phyloP scores from a whole-genome alignment of 306 rosid species.

The Pterocarpus macrocarpus region DNA sequence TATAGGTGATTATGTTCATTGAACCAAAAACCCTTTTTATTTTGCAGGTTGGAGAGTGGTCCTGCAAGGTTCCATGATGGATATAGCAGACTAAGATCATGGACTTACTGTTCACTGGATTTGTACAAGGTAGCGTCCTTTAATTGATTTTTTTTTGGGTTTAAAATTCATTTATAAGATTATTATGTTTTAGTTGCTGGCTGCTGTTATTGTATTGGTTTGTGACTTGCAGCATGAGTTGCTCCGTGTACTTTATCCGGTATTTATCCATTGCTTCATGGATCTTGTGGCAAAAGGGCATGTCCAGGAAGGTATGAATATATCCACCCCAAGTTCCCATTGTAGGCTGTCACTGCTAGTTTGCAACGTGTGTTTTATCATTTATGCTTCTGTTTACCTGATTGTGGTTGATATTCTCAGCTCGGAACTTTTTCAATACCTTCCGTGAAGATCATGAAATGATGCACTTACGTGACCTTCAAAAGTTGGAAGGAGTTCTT shows the following conservation, averaged over 20 bases:
- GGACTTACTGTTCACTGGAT: constrained; percentile 87
- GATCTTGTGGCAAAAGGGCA: constrained; percentile 98
- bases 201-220: neutral
- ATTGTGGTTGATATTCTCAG: constrained; percentile 57
- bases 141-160: neutral
- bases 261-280: constrained; percentile 94
- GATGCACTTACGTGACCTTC: constrained; percentile 88
- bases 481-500: constrained; percentile 93
- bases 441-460: constrained; percentile 93
- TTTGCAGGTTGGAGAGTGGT: constrained; percentile 73
- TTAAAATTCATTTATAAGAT: constrained; percentile 7
- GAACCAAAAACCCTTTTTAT: neutral
- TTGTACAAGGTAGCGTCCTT: constrained; percentile 72
- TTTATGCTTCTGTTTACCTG: constrained; percentile 29
- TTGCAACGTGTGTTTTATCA: constrained; percentile 3
- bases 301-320: constrained; percentile 78
- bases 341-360: constrained; percentile 8
- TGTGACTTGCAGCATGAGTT: constrained; percentile 80
- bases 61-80: constrained; percentile 84
- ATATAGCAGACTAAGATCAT: constrained; percentile 82
- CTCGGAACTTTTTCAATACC: constrained; percentile 78
- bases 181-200: neutral
- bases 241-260: constrained; percentile 97
- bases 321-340: neutral
- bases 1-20: neutral